phyloP scores from a whole-genome alignment of 345 rosid genomes.

The Citrus glauca region DNA sequence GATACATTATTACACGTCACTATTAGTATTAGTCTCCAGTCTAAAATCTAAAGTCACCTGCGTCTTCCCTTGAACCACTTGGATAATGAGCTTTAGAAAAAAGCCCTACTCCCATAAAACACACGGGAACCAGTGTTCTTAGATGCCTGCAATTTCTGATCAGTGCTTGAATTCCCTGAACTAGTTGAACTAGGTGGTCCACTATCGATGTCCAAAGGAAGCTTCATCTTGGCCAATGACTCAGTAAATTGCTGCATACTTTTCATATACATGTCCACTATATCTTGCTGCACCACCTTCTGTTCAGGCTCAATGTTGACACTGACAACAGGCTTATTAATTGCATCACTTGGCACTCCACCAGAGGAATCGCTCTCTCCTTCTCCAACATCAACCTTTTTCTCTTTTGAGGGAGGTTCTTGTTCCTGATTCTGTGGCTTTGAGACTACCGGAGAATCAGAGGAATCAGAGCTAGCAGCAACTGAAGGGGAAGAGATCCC shows the following conservation, averaged over 20 bases:
- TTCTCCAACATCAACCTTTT: constrained; percentile 34
- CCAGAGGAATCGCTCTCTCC: constrained; percentile 49
- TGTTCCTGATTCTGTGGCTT: constrained; percentile 45
- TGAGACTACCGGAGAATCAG: constrained; percentile 43
- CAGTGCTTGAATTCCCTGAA: constrained; percentile 84
- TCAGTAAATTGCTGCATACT: constrained; percentile 99
- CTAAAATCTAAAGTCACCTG: constrained; percentile 73
- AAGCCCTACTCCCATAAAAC: constrained; percentile 96
- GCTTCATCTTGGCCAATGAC: constrained; percentile 99
- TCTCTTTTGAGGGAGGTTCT: constrained; percentile 39
- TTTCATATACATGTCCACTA: constrained; percentile 98
- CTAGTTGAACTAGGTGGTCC: constrained; percentile 67
- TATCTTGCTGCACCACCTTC: constrained; percentile 86
- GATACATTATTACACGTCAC: constrained; percentile 49
- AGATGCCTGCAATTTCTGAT: constrained; percentile 60
- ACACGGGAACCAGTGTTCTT: constrained; percentile 81
- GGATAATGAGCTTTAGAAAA: constrained; percentile 66
- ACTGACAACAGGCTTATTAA: constrained; percentile 43
- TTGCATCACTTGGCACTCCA: constrained; percentile 34
- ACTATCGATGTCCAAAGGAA: constrained; percentile 77
- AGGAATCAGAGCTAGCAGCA: constrained; percentile 58
- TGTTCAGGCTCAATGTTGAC: constrained; percentile 70
- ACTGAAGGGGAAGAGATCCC: constrained; percentile 68
- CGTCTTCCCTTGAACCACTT: constrained; percentile 38
- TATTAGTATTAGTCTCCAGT: constrained; percentile 69